phyloP scores from a whole-genome alignment of 192 early-diverging fungal genomes.

The Tieghemiomyces parasiticus region DNA sequence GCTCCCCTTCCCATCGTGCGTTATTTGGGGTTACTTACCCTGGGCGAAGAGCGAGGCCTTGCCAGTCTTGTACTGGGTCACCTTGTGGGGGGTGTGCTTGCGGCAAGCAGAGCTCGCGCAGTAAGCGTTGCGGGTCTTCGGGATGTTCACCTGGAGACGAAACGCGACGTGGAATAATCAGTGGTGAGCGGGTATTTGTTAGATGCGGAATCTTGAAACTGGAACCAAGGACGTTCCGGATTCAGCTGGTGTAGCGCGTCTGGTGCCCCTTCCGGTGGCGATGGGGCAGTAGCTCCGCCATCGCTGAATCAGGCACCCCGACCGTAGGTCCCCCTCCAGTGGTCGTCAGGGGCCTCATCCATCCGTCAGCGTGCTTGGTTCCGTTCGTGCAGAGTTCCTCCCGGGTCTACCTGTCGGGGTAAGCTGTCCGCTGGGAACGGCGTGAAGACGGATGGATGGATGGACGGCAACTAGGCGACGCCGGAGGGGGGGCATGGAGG shows the following conservation, averaged over 20 bases:
- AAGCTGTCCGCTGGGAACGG: background rate
- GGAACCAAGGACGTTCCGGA: background rate
- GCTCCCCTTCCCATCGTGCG: too few relatives aligned
- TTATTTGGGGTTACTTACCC: conserved; percentile 57
- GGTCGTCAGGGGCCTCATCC: background rate
- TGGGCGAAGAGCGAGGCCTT: conserved; percentile 98
- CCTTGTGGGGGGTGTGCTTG: conserved; percentile 99
- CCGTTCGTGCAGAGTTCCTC: background rate
- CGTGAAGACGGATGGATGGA: conserved; percentile 6
- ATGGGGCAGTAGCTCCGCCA: background rate
- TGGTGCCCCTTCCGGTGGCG: background rate
- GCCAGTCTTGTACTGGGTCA: conserved; percentile 99
- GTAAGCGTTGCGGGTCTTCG: conserved; percentile 99
- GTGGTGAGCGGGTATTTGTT: background rate
- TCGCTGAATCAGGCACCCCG: background rate
- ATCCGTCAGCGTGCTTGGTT: background rate
- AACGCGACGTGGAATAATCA: background rate
- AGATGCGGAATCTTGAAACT: background rate
- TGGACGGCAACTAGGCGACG: background rate
- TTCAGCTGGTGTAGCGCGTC: background rate
- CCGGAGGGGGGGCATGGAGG: background rate
- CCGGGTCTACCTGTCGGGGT: background rate
- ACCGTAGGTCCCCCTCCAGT: background rate
- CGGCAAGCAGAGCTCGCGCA: conserved; percentile 95
- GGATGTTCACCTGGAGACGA: conserved; percentile 74